phyloP scores from a whole-genome alignment of 108 stramenopile species.

The Cyclotella kingstonii region DNA sequence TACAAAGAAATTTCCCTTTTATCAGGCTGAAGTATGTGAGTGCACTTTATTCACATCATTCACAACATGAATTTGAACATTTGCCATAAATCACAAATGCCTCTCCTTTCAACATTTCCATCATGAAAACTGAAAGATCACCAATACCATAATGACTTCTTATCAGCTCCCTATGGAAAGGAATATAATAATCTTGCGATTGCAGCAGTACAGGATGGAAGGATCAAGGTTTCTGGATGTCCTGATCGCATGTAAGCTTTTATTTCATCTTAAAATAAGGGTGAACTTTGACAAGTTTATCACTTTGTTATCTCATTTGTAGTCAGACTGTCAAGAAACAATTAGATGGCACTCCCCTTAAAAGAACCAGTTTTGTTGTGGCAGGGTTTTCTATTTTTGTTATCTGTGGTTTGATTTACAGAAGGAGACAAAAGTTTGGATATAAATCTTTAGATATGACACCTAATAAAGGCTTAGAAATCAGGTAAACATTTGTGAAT shows the following conservation, averaged over 20 bases:
- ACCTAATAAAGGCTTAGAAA: conserved; percentile 6
- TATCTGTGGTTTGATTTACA: background rate
- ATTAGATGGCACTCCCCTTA: background rate
- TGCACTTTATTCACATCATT: background rate
- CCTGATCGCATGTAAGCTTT: conserved; percentile 68
- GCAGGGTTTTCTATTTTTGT: background rate
- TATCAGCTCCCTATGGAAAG: conserved; percentile 66
- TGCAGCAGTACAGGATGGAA: conserved; percentile 66
- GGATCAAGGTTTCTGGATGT: conserved; percentile 74
- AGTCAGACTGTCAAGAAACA: background rate
- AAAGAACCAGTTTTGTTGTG: background rate
- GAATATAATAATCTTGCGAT: conserved; percentile 71
- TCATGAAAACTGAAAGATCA: conserved; percentile 35
- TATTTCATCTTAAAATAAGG: no score
- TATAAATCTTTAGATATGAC: background rate
- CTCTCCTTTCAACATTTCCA: conserved; percentile 3
- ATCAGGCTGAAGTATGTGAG: conserved; percentile 58
- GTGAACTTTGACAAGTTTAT: background rate
- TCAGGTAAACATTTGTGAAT: no score
- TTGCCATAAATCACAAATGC: background rate
- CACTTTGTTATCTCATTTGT: background rate
- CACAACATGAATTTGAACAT: no score
- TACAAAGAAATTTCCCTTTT: conserved; percentile 72
- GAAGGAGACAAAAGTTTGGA: background rate
- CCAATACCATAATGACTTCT: conserved; percentile 82